Base-by-base conservation (phyloP, 768 basidiomycete species). In the Pisolithus orientalis region DNA sequence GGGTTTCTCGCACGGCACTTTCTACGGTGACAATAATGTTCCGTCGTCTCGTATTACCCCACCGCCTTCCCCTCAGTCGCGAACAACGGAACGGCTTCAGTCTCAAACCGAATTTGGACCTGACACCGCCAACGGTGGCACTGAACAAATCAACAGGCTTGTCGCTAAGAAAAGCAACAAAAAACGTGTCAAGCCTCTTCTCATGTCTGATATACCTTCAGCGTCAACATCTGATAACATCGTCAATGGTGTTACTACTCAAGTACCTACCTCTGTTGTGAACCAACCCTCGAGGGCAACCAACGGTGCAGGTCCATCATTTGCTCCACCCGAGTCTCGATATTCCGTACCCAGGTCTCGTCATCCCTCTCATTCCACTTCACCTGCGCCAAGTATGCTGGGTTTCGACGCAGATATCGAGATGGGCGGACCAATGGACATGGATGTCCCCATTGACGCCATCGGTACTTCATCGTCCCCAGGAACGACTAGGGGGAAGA, bases 101-200 rank as follows among this genome's bases (percentile, higher is more conserved):
- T 60, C 55, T 6, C 69, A 74, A 52, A 63, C 66, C 44, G 79
- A 73, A 10, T 80, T 80, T 55, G 75, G 70, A 45, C 50, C 52
- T 21, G 55, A 60, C 14, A 67, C 65, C 49, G 67, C 68, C 47
- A 71, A 70, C 49, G 70, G 73, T 50, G 70, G 73, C 2, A 80
- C 77, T 14, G 86, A 87, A 65, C 73, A 78, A 44, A 77, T 90
- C 43, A 87, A 90, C 58, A 78, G 80, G 53, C 77, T 90, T 11
- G 82, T 90, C 7, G 87, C 87, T 46, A 88, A 89, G 65, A 79
- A 87, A 51, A 80, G 75, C 49, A 76, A 71, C 2, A 87, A 88
- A 71, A 87, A 85, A 65, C 79, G 87, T 47, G 74, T 76, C n/a
- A 77, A 76, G 55, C 77, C 79, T 25, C 63, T 70, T 21, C 70